phyloP scores from a whole-genome alignment of 129 eudicot genomes.

The Flaveria trinervia region DNA sequence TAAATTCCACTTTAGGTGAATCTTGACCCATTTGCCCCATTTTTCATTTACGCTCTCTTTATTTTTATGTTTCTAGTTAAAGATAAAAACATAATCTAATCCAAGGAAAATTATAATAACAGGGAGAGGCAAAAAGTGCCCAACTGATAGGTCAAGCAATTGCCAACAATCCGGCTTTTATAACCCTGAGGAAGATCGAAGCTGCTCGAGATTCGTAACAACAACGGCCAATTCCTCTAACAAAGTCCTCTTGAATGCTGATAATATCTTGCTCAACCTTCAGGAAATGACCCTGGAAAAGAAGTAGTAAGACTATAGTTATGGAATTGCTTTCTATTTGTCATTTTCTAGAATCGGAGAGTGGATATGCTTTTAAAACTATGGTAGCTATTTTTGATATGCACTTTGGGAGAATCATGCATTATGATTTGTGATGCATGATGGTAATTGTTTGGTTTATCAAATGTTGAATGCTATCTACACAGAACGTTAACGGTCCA shows the following conservation, averaged over 20 bases:
- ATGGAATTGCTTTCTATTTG: background rate
- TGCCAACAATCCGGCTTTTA: slow-evolving; percentile 61
- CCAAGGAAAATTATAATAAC: background rate
- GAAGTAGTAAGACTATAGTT: slow-evolving; percentile 7
- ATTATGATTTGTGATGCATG: background rate
- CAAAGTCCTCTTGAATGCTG: slow-evolving; percentile 49
- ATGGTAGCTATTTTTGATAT: background rate
- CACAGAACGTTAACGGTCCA: background rate
- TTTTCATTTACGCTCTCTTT: background rate
- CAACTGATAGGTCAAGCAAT: slow-evolving; percentile 62
- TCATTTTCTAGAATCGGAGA: background rate
- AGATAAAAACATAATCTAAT: background rate
- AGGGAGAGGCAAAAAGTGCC: slow-evolving; percentile 75
- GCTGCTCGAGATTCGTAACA: slow-evolving; percentile 49
- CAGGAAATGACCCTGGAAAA: slow-evolving; percentile 46
- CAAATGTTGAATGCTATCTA: background rate
- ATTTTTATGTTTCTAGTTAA: background rate
- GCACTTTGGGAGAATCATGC: background rate
- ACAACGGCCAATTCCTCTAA: slow-evolving; percentile 46
- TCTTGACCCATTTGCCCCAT: background rate
- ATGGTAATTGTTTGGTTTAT: background rate
- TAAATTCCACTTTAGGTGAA: background rate
- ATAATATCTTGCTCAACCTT: slow-evolving; percentile 59
- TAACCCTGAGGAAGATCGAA: slow-evolving; percentile 56
- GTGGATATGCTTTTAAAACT: background rate